Conservation (phyloP, 371 early-diverging fungal species). For the Choanephora cucurbitarum region DNA sequence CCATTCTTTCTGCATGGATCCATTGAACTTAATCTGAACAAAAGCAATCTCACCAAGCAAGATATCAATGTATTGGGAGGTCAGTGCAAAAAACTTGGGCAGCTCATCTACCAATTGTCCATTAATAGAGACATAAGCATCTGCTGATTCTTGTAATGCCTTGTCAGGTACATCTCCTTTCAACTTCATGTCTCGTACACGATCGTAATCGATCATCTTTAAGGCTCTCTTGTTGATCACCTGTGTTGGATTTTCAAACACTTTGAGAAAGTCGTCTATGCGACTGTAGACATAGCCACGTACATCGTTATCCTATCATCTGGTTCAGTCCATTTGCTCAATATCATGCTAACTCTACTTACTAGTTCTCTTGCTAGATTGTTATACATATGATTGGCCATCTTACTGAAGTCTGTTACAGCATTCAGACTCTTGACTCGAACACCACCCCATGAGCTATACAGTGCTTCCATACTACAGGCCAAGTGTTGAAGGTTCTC, state of each 20-base stretch:
- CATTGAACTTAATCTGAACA: slow-evolving; percentile 58
- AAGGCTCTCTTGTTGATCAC: slow-evolving; percentile 78
- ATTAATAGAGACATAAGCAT: slow-evolving; percentile 72
- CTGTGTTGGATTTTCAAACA: slow-evolving; percentile 69
- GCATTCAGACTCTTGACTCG: slow-evolving; percentile 36
- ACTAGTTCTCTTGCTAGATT: slow-evolving; percentile 43
- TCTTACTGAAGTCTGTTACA: slow-evolving; percentile 34
- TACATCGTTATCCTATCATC: slow-evolving; percentile 25
- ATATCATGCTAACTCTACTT: slow-evolving; percentile 4
- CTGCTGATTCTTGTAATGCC: slow-evolving; percentile 69
- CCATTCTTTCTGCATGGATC: slow-evolving; percentile 44
- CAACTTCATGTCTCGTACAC: slow-evolving; percentile 57
- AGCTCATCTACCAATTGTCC: slow-evolving; percentile 79
- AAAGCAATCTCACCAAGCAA: slow-evolving; percentile 59
- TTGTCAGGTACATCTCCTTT: slow-evolving; percentile 68
- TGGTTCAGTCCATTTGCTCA: neutral
- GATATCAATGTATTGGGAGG: slow-evolving; percentile 63
- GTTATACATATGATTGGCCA: slow-evolving; percentile 25
- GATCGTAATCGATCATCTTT: slow-evolving; percentile 79
- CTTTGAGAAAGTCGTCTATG: slow-evolving; percentile 59
- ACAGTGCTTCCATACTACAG: slow-evolving; percentile 57
- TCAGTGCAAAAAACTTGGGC: slow-evolving; percentile 66
- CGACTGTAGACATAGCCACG: slow-evolving; percentile 53
- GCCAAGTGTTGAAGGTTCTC: slow-evolving; percentile 64
- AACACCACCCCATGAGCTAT: slow-evolving; percentile 49